phyloP scores from a whole-genome alignment of 192 early-diverging fungal species.

The Funneliformis mosseae region DNA sequence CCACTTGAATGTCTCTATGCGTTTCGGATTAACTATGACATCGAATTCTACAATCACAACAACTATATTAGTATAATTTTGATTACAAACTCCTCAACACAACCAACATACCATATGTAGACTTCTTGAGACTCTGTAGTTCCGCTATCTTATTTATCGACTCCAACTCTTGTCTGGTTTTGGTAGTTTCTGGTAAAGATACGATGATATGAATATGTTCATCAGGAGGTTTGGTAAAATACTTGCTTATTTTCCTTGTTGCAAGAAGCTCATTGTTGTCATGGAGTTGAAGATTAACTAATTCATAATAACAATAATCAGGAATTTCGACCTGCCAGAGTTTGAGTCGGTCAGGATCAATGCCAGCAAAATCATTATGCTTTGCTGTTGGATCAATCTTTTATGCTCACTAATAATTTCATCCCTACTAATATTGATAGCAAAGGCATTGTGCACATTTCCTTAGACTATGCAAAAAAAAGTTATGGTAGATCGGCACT shows the following conservation, averaged over 20 bases:
- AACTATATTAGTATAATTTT: background rate
- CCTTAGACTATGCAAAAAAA: too few relatives aligned
- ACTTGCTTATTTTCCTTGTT: background rate
- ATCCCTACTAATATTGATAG: too few relatives aligned
- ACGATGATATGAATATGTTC: background rate
- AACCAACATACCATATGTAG: too few relatives aligned
- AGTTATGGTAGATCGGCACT: too few relatives aligned
- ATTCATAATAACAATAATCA: background rate
- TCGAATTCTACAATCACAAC: background rate
- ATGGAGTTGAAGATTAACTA: too few relatives aligned
- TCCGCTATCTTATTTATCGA: too few relatives aligned
- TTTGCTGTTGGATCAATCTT: background rate
- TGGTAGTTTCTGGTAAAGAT: background rate
- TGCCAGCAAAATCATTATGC: constrained; percentile 5
- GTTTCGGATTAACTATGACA: background rate
- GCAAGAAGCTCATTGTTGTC: too few relatives aligned
- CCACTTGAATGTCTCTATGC: background rate
- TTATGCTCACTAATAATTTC: too few relatives aligned
- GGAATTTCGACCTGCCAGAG: constrained; percentile 18
- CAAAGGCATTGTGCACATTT: too few relatives aligned
- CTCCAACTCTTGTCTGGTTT: too few relatives aligned
- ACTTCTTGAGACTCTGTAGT: too few relatives aligned
- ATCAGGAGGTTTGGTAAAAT: background rate
- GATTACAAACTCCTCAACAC: too few relatives aligned
- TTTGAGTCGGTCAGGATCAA: constrained; percentile 2